Conservation (phyloP, 23 red algal genomes). For the Chondrus crispus region DNA sequence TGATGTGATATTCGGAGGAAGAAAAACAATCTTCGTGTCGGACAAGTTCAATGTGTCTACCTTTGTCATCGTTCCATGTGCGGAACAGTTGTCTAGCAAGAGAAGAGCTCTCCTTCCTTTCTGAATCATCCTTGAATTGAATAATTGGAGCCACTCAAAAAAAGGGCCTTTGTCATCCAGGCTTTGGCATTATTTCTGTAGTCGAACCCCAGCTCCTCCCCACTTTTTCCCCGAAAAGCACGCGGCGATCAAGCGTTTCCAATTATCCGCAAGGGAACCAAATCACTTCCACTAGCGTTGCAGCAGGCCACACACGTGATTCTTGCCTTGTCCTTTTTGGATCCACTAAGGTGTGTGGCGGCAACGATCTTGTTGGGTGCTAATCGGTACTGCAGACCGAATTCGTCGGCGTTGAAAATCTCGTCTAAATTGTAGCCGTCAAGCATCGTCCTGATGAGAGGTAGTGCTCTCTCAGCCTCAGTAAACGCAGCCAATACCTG, state of each 20-base stretch:
- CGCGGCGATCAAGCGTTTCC: background rate
- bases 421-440: too few species aligned
- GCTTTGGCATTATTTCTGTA: background rate
- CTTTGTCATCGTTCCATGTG: too few species aligned
- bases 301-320: background rate
- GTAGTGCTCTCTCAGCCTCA: too few species aligned
- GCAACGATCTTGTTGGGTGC: background rate
- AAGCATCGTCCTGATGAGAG: too few species aligned
- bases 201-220: background rate
- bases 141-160: too few species aligned
- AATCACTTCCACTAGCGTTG: background rate
- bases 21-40: too few species aligned
- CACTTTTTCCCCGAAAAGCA: background rate
- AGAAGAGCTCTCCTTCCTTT: too few species aligned
- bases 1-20: too few species aligned
- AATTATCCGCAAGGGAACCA: background rate
- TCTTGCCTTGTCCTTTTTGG: background rate
- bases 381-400: background rate
- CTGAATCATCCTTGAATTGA: too few species aligned
- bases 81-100: too few species aligned
- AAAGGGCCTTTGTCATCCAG: background rate
- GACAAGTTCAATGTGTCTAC: too few species aligned
- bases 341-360: background rate
- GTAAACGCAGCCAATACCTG: too few species aligned
- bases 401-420: constrained; percentile 3